Evolutionary conservation across 2,329 filamentous ascomycete genomes (phyloP).

Genomic region (Colletotrichum liriopes): DNA sequence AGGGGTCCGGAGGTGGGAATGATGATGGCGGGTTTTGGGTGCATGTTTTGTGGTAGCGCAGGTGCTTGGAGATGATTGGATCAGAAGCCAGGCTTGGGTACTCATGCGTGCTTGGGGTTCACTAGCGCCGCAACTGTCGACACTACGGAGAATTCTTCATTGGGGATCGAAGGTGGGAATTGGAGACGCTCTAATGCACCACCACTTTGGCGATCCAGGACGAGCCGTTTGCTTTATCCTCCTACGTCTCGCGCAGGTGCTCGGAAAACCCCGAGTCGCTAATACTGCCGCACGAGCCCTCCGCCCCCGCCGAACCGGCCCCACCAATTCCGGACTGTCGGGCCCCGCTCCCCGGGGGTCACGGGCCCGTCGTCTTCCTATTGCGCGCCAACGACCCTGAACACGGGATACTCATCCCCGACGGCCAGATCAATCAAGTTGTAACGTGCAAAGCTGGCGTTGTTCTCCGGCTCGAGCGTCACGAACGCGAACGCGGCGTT

Average conservation of each 20-base stretch:
- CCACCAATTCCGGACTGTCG: background rate
- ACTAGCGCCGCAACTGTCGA: background rate
- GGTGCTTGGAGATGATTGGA: slow-evolving; percentile 20
- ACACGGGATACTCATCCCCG: slow-evolving; percentile 52
- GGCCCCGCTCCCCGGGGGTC: background rate
- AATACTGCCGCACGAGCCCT: background rate
- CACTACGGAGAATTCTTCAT: background rate
- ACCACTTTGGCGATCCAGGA: background rate
- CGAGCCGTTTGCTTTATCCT: background rate
- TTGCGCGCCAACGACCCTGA: slow-evolving; percentile 39
- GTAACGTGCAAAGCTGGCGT: slow-evolving; percentile 50
- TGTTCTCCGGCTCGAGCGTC: slow-evolving; percentile 51
- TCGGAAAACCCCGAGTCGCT: background rate
- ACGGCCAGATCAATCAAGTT: slow-evolving; percentile 49
- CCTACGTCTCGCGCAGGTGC: background rate
- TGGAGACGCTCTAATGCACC: slow-evolving; percentile 10
- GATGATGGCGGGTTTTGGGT: background rate
- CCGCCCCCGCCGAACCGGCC: background rate
- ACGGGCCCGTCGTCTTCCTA: slow-evolving; percentile 1
- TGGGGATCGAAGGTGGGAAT: background rate
- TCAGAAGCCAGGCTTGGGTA: background rate
- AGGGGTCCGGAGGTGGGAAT: background rate
- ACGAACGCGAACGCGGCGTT: slow-evolving; percentile 49
- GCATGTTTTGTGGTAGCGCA: slow-evolving; percentile 3
- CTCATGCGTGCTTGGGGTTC: background rate